Evolutionary conservation across 805 yeast species (phyloP).

Genomic region (Ogataea wickerhamii): DNA sequence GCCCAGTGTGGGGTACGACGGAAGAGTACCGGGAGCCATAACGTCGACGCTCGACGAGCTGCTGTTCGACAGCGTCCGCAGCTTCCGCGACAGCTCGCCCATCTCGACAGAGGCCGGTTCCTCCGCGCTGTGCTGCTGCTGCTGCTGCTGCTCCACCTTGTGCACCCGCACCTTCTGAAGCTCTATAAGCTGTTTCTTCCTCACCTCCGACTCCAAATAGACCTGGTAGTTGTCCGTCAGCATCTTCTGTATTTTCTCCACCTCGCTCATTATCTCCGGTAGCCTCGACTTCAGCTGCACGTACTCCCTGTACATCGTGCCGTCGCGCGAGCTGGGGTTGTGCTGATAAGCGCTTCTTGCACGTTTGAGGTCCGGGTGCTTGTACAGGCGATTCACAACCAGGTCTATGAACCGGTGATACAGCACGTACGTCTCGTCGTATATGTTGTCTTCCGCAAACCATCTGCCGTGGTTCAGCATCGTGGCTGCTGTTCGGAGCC

Average conservation of each 20-base stretch:
- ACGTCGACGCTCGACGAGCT: constrained; percentile 16
- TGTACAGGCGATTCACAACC: constrained; percentile 43
- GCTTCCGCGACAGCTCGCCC: constrained; percentile 20
- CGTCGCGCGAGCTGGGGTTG: constrained; percentile 19
- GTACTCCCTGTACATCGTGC: constrained; percentile 27
- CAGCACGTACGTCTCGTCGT: constrained; percentile 50
- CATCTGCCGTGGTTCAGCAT: constrained; percentile 45
- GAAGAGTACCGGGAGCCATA: constrained; percentile 5
- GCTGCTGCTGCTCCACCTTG: constrained; percentile 20
- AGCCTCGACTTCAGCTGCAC: constrained; percentile 19
- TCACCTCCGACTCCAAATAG: constrained; percentile 21
- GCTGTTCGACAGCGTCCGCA: constrained; percentile 23
- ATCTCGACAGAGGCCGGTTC: constrained; percentile 7
- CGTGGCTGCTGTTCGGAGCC: constrained; percentile 52
- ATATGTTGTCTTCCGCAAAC: constrained; percentile 40
- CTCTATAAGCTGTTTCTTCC: constrained; percentile 19
- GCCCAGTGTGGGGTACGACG: constrained; percentile 18
- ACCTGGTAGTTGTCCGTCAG: constrained; percentile 25
- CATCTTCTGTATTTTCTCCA: constrained; percentile 27
- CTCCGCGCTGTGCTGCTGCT: constrained; percentile 1
- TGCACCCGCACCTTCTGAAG: constrained; percentile 20
- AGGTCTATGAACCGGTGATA: constrained; percentile 60
- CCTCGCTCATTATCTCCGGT: constrained; percentile 29
- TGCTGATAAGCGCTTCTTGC: constrained; percentile 21
- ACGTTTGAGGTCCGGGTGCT: constrained; percentile 41